Evolutionary conservation across 768 basidiomycete species (phyloP).

Genomic region (Amanita thiersii): DNA sequence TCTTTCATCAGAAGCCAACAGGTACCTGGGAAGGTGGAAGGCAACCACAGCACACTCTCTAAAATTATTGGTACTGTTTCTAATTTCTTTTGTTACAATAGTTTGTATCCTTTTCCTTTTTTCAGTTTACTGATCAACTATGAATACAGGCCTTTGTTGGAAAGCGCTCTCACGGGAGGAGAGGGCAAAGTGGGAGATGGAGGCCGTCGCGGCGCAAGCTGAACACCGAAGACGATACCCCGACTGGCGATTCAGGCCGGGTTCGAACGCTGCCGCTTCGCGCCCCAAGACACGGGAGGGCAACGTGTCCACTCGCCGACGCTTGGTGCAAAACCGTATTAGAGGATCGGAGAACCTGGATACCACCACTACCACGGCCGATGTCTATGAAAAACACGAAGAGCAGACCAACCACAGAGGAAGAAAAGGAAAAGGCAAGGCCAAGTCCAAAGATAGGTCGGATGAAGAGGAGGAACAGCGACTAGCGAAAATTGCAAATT

Average conservation of each 20-base stretch:
- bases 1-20: constrained; percentile 69
- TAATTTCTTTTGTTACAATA: constrained; percentile 1
- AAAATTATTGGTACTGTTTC: constrained; percentile 67
- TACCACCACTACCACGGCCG: background rate
- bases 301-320: constrained; percentile 15
- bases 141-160: constrained; percentile 58
- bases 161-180: constrained; percentile 60
- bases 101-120: constrained; percentile 1
- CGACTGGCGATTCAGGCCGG: constrained; percentile 76
- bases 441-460: constrained; percentile 14
- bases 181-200: constrained; percentile 69
- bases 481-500: constrained; percentile 58
- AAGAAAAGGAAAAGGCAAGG: constrained; percentile 16
- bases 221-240: constrained; percentile 72
- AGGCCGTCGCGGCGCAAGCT: constrained; percentile 60
- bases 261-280: constrained; percentile 33
- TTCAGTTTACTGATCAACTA: constrained; percentile 5
- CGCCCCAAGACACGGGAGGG: constrained; percentile 25
- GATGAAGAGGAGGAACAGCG: constrained; percentile 36
- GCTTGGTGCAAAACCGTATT: constrained; percentile 8
- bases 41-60: constrained; percentile 70
- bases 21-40: constrained; percentile 70
- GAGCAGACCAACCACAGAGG: constrained; percentile 21
- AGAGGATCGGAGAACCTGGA: background rate
- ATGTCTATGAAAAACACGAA: constrained; percentile 6